Percentiles rank a stretch among this genome's conserved stretches.
phyloP scores from a whole-genome alignment of 345 rosid genomes.

The Iberis pinnata region DNA sequence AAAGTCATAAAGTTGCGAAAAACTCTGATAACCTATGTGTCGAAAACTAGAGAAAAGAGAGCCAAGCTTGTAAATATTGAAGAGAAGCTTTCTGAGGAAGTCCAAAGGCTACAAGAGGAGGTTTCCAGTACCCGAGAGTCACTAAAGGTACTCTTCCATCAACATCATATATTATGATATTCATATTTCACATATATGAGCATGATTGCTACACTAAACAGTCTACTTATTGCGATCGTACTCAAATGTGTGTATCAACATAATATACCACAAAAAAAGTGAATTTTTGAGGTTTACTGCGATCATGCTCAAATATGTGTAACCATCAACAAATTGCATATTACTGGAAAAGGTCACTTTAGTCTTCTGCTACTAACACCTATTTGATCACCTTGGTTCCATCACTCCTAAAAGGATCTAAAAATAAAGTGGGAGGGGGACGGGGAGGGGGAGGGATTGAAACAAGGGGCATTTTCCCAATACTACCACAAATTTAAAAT shows the following conservation, averaged over 20 bases:
- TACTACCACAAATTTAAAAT: too few relatives aligned
- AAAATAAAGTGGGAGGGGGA: too few relatives aligned
- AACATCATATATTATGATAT: neutral
- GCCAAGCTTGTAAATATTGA: conserved; percentile 52
- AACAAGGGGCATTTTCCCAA: too few relatives aligned
- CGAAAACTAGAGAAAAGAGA: conserved; percentile 60
- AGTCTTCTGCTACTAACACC: neutral
- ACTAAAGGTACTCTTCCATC: conserved; percentile 43
- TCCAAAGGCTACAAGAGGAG: conserved; percentile 56
- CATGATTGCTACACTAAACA: neutral
- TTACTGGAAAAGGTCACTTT: conserved; percentile 3
- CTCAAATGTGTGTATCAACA: too few relatives aligned
- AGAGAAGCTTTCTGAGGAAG: conserved; percentile 68
- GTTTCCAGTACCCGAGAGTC: conserved; percentile 58
- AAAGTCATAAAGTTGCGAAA: conserved; percentile 50
- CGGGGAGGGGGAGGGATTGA: too few relatives aligned
- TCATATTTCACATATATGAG: neutral
- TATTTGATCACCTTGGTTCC: conserved; percentile 7
- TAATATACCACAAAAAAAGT: too few relatives aligned
- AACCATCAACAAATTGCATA: neutral
- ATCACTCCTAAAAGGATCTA: too few relatives aligned
- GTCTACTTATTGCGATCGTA: too few relatives aligned
- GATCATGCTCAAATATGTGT: too few relatives aligned
- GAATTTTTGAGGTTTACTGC: too few relatives aligned
- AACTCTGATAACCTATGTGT: conserved; percentile 43